These are phyloP conservation scores for Starmerella sp. DNA, from an alignment of 805 yeast genomes.

Conservation along the genomic window DNA sequence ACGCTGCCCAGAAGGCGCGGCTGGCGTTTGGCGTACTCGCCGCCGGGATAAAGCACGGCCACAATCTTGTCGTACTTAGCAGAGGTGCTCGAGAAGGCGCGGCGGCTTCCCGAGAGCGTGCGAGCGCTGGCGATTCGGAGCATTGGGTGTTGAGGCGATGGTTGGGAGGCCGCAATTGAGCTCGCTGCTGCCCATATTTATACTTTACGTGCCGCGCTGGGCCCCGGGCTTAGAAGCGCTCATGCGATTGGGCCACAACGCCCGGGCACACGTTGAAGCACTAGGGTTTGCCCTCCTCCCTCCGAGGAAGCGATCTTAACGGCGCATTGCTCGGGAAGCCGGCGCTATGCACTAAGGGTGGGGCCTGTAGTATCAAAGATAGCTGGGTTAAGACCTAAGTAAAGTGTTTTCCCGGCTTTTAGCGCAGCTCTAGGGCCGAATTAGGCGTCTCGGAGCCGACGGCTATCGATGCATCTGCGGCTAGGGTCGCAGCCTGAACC, in stretches of 20 bases:
- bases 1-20: constrained; percentile 46
- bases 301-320: no score
- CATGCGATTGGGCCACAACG: neutral
- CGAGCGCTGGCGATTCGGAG: neutral
- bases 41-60: constrained; percentile 15
- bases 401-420: no score
- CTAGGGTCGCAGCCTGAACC: no score
- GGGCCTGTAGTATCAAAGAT: no score
- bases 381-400: no score
- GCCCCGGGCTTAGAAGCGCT: neutral
- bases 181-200: neutral
- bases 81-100: constrained; percentile 8
- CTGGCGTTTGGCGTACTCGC: constrained; percentile 13
- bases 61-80: constrained; percentile 7
- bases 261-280: neutral
- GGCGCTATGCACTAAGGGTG: no score
- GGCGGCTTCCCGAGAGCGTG: neutral
- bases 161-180: neutral
- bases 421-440: no score
- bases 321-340: no score
- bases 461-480: no score
- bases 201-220: neutral
- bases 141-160: neutral
- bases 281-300: neutral
- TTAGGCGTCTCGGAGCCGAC: no score